Conservation (phyloP, 1,139 yeast species). For the Magnusiomyces ingens region DNA sequence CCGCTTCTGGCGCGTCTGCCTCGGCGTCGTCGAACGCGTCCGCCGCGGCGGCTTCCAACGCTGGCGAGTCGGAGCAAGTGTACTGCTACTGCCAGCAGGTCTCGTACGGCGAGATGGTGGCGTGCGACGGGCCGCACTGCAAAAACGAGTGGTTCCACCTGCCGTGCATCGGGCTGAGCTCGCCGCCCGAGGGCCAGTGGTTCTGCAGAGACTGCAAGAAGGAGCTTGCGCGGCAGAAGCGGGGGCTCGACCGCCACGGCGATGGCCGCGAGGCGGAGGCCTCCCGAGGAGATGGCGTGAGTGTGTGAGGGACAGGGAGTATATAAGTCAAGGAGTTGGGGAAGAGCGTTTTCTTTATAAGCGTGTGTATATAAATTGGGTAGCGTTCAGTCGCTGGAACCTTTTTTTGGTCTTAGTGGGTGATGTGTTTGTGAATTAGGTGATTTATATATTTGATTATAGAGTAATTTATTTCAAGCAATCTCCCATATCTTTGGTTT, state of each 20-base stretch:
- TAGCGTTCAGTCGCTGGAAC: no score
- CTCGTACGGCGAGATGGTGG: conserved; percentile 98
- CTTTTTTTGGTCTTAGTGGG: no score
- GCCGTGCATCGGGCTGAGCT: conserved; percentile 86
- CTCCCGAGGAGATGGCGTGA: not conserved
- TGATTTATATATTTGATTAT: no score
- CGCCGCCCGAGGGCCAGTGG: conserved; percentile 96
- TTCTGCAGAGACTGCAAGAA: conserved; percentile 79
- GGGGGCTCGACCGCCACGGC: conserved; percentile 1
- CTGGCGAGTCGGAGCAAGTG: conserved; percentile 53
- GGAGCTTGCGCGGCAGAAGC: conserved; percentile 16
- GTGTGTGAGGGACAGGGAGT: not conserved
- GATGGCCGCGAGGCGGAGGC: not conserved
- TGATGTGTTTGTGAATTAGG: no score
- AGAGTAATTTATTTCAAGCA: no score
- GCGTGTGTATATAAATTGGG: no score
- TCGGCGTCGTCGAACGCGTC: not conserved
- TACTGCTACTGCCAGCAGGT: conserved; percentile 96
- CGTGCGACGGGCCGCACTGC: conserved; percentile 93
- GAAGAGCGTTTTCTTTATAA: no score
- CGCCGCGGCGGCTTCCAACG: not conserved
- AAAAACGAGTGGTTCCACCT: conserved; percentile 95
- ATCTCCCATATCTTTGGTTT: no score
- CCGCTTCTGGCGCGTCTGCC: not conserved
- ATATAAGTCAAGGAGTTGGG: no score